Base-by-base conservation (phyloP, 1,284 basidiomycete genomes). In the Ganoderma meredithae region DNA sequence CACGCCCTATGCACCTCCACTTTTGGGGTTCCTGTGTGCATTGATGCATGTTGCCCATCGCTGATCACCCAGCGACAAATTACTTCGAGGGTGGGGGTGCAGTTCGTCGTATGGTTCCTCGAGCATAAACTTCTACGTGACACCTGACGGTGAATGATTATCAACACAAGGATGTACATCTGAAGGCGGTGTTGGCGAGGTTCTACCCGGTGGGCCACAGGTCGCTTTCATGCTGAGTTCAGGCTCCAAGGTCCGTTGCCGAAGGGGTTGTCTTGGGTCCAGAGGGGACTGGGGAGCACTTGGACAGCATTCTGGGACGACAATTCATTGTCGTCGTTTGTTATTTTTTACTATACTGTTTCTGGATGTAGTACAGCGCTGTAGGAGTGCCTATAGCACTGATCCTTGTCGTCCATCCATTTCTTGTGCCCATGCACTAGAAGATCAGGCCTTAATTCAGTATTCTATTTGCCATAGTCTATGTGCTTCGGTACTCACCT, bases 101-200 rank as follows among this genome's bases (percentile, higher is more conserved):
- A 90, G 27, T 77, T 92, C 17, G 87, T 85, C 0, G 82, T 88
- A 0, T 88, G 87, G 73, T 91, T 92, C 81, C 80, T 92, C 52
- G 90, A n/a, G 31, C 31, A 31, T 91, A 56, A 92, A 90, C 78
- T 90, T 31, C 31, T 31, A 31, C 31, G 5, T 31, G 31, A 31
- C 31, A 90, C 74, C 86, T 91, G 56, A 91, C 89, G 1, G 86
- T 87, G 0, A 89, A 91, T 75, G 81, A 87, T 31, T 31, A 3
- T 31, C 31, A 8, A 90, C 79, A 91, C 90, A 0, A 91, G 91
- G 74, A 90, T n/a, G n/a, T n/a, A n/a, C 89, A 88, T 85, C 84
- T 1, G 81, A 82, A 80, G 89, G 90, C 82, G 19, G 73, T 84
- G n/a, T 82, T 81, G 62, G 81, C 86, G 13, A 89, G 86, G 87